Base-by-base conservation (phyloP, 192 early-diverging fungal species). In the Linnemannia hyalina region DNA sequence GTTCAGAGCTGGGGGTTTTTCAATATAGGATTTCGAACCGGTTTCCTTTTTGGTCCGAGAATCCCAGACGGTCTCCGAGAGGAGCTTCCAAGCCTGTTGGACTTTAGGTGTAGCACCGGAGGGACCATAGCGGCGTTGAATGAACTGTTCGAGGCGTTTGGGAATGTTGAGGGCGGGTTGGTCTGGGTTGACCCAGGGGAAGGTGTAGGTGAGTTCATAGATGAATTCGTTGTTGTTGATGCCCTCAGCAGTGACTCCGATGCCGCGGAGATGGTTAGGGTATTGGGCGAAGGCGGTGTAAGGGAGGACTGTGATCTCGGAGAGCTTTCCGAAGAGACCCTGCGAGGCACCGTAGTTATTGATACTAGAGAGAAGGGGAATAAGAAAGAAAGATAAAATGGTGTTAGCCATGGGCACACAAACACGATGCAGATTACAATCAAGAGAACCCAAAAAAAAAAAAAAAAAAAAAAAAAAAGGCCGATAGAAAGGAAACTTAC, bases 161-260 rank as follows among this genome's bases (percentile, higher is more conserved):
- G 29, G 36, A 6, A 36, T 22, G 26, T 85, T 44, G 47, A 85
- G 72, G 60, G 73, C 22, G 29, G 60, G 60, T 40, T 73, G 42
- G 35, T 80, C 71, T 5, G 83, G 83, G 44, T 76, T 41, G 8
- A 68, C 55, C 83, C 83, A 85, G 49, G 83, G 52, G 3, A 85
- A 46, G 23, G 76, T 75, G n/a, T 74, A 26, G 7, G 68, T 47
- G 6, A 75, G 63, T 6, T 52, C 44, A 40, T 85, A 85, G 70
- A 85, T 13, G 38, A 80, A 85, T 46, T 85, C 83, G 38, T 85
- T 85, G 83, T 85, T 85, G 75, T 85, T 85, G 70, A 85, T 69
- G 8, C 78, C 70, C 54, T 85, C 83, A 0, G 83, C 29, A 0
- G 83, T 76, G 32, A 85, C 78, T 44, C 83, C 83, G n/a, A 85